Evolutionary conservation across 768 basidiomycete genomes (phyloP).

Genomic region (Multifurca ochricompacta): DNA sequence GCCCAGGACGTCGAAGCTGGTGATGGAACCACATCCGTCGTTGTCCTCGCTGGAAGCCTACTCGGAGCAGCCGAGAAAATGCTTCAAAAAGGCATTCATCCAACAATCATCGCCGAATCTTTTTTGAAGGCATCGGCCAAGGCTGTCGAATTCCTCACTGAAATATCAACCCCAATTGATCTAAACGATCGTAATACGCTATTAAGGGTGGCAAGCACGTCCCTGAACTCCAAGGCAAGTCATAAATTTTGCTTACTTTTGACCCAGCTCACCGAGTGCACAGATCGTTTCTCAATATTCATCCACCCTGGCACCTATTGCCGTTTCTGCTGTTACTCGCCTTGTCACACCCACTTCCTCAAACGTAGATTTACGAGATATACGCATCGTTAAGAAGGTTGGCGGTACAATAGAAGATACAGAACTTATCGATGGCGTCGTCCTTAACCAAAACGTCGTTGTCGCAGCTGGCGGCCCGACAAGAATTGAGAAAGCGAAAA

Average conservation of each 20-base stretch:
- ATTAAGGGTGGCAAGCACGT: conserved; percentile 89
- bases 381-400: conserved; percentile 95
- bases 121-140: conserved; percentile 90
- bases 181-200: conserved; percentile 79
- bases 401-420: conserved; percentile 99
- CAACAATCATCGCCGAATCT: conserved; percentile 92
- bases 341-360: conserved; percentile 82
- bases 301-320: conserved; percentile 95
- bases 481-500: conserved; percentile 96
- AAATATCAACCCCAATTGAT: conserved; percentile 89
- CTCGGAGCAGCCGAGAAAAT: conserved; percentile 95
- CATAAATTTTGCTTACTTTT: not conserved
- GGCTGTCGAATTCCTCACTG: conserved; percentile 88
- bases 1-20: conserved; percentile 99
- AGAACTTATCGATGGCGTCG: conserved; percentile 91
- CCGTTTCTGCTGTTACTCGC: conserved; percentile 91
- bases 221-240: conserved; percentile 87
- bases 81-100: conserved; percentile 94
- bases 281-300: conserved; percentile 99
- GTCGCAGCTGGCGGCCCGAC: conserved; percentile 87
- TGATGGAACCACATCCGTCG: conserved; percentile 96
- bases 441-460: conserved; percentile 94
- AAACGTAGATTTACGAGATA: conserved; percentile 94
- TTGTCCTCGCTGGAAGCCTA: conserved; percentile 90
- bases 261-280: not conserved